These are phyloP conservation scores for Davidsoniella australis DNA, from an alignment of 2,329 filamentous ascomycete species.

Conservation along the genomic window DNA sequence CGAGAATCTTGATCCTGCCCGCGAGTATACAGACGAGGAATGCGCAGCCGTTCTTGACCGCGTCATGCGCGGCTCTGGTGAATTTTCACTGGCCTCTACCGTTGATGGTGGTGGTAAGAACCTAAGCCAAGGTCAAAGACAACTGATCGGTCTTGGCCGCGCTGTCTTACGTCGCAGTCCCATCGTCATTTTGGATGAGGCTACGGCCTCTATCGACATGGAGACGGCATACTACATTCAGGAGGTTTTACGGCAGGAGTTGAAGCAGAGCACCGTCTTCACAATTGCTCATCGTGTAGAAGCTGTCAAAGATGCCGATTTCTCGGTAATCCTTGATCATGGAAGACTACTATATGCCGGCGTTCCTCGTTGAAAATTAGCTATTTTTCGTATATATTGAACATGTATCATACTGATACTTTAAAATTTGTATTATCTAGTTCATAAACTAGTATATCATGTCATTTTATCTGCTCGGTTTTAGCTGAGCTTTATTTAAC, in stretches of 20 bases:
- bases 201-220: slow-evolving; percentile 45
- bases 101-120: slow-evolving; percentile 45
- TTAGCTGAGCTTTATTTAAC: no score
- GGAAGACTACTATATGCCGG: slow-evolving; percentile 31
- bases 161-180: slow-evolving; percentile 43
- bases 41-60: slow-evolving; percentile 36
- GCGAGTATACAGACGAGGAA: slow-evolving; percentile 35
- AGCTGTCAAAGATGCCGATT: slow-evolving; percentile 42
- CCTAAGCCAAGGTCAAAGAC: slow-evolving; percentile 44
- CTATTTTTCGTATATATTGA: no score
- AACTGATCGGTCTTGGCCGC: slow-evolving; percentile 42
- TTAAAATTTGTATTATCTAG: no score
- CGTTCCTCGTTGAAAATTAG: no score
- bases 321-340: slow-evolving; percentile 34
- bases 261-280: slow-evolving; percentile 40
- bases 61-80: slow-evolving; percentile 22
- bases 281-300: slow-evolving; percentile 50
- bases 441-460: no score
- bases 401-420: no score
- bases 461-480: no score
- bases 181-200: slow-evolving; percentile 46
- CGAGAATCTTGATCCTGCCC: slow-evolving; percentile 52
- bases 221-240: slow-evolving; percentile 42
- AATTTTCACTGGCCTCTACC: slow-evolving; percentile 30
- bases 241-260: slow-evolving; percentile 36